A percentile compares a stretch with the other conserved stretches of the same genome.
Evolutionary conservation across 2,329 filamentous ascomycete genomes (phyloP).

Genomic region (Claviceps fusiformis): DNA sequence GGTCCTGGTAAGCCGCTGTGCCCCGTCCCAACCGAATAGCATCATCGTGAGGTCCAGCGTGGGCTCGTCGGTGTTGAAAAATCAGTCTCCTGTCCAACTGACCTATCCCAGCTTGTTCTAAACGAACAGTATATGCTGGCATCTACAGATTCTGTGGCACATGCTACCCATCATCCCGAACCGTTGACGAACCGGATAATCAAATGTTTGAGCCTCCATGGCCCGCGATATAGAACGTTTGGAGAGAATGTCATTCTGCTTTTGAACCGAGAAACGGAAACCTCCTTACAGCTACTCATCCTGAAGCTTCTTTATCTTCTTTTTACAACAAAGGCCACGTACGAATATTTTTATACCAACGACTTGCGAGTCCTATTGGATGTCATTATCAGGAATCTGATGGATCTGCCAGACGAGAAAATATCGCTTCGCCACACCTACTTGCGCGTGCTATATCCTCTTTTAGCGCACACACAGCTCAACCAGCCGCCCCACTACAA

Average conservation of each 20-base stretch:
- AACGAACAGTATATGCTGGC: slow-evolving; percentile 98
- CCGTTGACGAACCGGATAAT: slow-evolving; percentile 83
- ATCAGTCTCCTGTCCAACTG: slow-evolving; percentile 5
- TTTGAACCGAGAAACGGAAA: slow-evolving; percentile 88
- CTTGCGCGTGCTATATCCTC: slow-evolving; percentile 77
- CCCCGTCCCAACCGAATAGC: neutral
- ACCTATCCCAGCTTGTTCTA: slow-evolving; percentile 57
- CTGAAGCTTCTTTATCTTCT: slow-evolving; percentile 89
- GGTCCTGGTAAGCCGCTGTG: slow-evolving; percentile 54
- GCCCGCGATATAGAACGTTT: slow-evolving; percentile 78
- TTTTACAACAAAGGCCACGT: slow-evolving; percentile 81
- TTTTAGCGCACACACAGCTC: slow-evolving; percentile 85
- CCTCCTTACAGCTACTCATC: slow-evolving; percentile 88
- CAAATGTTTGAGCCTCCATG: slow-evolving; percentile 74
- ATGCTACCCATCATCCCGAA: slow-evolving; percentile 23
- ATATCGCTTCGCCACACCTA: slow-evolving; percentile 78
- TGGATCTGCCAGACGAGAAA: slow-evolving; percentile 81
- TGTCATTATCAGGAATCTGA: slow-evolving; percentile 91
- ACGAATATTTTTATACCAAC: slow-evolving; percentile 98
- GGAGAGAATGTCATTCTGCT: slow-evolving; percentile 94
- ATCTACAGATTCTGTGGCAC: slow-evolving; percentile 37
- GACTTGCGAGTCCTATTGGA: slow-evolving; percentile 88
- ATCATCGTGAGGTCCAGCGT: neutral
- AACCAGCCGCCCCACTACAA: slow-evolving; percentile 84
- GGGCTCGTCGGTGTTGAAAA: neutral